phyloP scores from a whole-genome alignment of 2,329 filamentous ascomycete species.

The Botryosphaeria agaves region DNA sequence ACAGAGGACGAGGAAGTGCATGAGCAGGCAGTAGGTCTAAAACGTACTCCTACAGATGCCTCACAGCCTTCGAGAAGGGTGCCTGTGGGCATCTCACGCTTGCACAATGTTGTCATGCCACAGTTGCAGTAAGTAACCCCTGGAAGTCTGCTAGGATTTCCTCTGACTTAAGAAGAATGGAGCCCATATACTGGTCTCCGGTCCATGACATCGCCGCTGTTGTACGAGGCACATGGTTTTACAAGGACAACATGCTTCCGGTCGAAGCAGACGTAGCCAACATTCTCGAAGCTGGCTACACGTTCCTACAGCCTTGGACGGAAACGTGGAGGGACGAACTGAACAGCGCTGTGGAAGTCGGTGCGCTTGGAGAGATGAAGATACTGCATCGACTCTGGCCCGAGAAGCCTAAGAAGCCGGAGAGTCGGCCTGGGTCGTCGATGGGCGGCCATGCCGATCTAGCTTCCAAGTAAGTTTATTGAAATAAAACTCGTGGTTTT shows the following conservation, averaged over 20 bases:
- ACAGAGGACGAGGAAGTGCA: slow-evolving; percentile 8
- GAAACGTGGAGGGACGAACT: slow-evolving; percentile 88
- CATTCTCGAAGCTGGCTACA: slow-evolving; percentile 78
- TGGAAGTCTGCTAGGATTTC: slow-evolving; percentile 7
- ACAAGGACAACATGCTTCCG: slow-evolving; percentile 85
- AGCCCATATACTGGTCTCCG: slow-evolving; percentile 95
- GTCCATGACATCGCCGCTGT: slow-evolving; percentile 77
- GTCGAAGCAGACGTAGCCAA: slow-evolving; percentile 77
- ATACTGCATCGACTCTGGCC: slow-evolving; percentile 74
- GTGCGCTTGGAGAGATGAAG: slow-evolving; percentile 79
- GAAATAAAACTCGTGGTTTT: too few species aligned
- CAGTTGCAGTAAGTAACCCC: slow-evolving; percentile 30
- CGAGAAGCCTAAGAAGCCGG: slow-evolving; percentile 37
- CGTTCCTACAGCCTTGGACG: slow-evolving; percentile 73
- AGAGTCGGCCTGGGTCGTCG: slow-evolving; percentile 24
- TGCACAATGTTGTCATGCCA: slow-evolving; percentile 78
- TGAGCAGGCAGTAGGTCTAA: slow-evolving; percentile 13
- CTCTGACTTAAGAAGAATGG: slow-evolving; percentile 44
- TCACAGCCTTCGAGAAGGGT: slow-evolving; percentile 37
- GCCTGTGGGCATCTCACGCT: slow-evolving; percentile 72
- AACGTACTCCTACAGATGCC: slow-evolving; percentile 10
- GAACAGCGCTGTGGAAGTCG: slow-evolving; percentile 76
- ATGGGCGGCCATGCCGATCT: too few species aligned
- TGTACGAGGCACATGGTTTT: slow-evolving; percentile 87
- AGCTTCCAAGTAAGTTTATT: too few species aligned